Evolutionary conservation across 306 rosid species (phyloP).

Genomic region (Lablab purpureus): DNA sequence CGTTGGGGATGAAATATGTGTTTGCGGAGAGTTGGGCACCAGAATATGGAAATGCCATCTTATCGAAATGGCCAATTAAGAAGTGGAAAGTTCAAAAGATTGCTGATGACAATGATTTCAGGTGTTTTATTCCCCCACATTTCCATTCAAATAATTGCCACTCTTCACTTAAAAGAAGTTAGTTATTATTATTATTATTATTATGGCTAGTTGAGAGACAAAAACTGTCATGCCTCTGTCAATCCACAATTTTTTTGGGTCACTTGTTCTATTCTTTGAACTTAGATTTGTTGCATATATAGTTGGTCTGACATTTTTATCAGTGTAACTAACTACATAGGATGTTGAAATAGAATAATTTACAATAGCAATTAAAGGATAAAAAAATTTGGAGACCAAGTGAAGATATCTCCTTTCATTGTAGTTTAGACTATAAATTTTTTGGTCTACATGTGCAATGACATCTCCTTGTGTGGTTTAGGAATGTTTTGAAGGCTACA

Average conservation of each 20-base stretch:
- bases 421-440: too few species aligned
- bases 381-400: too few species aligned
- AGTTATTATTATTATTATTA: background rate
- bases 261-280: too few species aligned
- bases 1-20: conserved; percentile 87
- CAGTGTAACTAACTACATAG: too few species aligned
- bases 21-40: conserved; percentile 99
- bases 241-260: too few species aligned
- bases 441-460: conserved; percentile 8
- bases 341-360: too few species aligned
- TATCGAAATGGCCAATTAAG: conserved; percentile 90
- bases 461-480: conserved; percentile 39
- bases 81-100: conserved; percentile 85
- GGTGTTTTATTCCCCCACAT: conserved; percentile 50
- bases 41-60: conserved; percentile 87
- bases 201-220: background rate
- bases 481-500: conserved; percentile 82
- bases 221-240: too few species aligned
- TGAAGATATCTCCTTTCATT: too few species aligned
- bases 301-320: too few species aligned
- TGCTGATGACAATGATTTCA: conserved; percentile 89
- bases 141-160: conserved; percentile 19
- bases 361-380: too few species aligned
- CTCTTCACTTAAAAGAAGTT: background rate
- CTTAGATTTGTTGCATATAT: too few species aligned